A percentile compares a stretch with the other conserved stretches of the same genome.
Evolutionary conservation across 345 rosid genomes (phyloP).

Genomic region (Eucalyptus caleyi): DNA sequence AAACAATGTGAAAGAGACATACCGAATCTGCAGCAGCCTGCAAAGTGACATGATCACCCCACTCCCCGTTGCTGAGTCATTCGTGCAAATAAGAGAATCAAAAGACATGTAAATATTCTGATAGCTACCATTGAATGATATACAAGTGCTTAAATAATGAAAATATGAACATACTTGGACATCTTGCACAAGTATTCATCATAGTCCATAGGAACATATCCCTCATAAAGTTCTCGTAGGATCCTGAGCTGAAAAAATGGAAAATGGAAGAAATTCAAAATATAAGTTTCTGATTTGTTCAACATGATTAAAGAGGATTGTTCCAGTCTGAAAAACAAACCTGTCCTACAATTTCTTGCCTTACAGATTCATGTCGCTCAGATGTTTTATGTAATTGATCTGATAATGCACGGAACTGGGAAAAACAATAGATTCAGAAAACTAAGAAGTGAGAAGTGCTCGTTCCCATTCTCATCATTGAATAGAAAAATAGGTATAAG

Average conservation of each 20-base stretch:
- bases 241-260: constrained; percentile 23
- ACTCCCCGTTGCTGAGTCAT: constrained; percentile 26
- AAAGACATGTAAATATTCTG: neutral
- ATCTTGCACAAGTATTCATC: constrained; percentile 51
- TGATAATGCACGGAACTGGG: constrained; percentile 36
- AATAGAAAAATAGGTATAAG: neutral
- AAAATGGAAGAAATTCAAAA: neutral
- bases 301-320: neutral
- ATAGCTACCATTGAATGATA: neutral
- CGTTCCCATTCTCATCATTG: neutral
- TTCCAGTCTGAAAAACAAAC: neutral
- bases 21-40: constrained; percentile 46
- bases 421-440: neutral
- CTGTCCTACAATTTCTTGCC: constrained; percentile 29
- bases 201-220: constrained; percentile 73
- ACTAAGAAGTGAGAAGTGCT: neutral
- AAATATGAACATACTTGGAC: constrained; percentile 20
- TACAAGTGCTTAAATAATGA: neutral
- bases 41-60: constrained; percentile 50
- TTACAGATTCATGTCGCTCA: constrained; percentile 27
- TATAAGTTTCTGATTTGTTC: neutral
- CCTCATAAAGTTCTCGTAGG: constrained; percentile 40
- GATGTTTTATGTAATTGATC: constrained; percentile 25
- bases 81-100: neutral
- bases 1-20: neutral